phyloP scores from a whole-genome alignment of 1,284 basidiomycete genomes.

The Coniferiporia weirii region DNA sequence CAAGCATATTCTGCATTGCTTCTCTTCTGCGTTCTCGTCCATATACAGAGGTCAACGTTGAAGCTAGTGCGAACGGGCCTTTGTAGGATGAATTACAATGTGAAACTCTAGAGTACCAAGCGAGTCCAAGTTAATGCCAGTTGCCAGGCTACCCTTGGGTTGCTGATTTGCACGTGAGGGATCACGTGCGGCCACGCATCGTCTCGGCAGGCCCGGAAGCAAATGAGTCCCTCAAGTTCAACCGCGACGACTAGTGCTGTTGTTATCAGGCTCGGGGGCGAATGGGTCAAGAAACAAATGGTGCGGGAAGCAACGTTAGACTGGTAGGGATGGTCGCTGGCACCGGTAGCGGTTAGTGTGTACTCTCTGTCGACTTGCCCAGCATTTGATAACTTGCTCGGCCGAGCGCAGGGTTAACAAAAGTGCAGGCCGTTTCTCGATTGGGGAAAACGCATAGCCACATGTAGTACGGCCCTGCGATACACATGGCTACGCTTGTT shows the following conservation, averaged over 20 bases:
- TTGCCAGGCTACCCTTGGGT: too few relatives aligned
- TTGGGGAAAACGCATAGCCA: not conserved
- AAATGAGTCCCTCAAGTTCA: too few relatives aligned
- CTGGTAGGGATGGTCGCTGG: conserved; percentile 57
- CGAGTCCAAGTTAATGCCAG: too few relatives aligned
- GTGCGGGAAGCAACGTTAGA: conserved; percentile 37
- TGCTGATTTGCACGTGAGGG: too few relatives aligned
- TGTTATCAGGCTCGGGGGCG: not conserved
- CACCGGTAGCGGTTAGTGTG: conserved; percentile 50
- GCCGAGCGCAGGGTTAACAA: conserved; percentile 45
- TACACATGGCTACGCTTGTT: conserved; percentile 1
- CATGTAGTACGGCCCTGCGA: not conserved
- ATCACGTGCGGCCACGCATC: too few relatives aligned
- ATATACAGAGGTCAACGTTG: not conserved
- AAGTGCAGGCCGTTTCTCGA: conserved; percentile 32
- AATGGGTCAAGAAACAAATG: conserved; percentile 5
- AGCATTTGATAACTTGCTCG: not conserved
- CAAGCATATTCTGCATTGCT: conserved; percentile 73
- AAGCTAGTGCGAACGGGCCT: not conserved
- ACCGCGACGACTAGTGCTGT: too few relatives aligned
- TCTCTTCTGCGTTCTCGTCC: conserved; percentile 30
- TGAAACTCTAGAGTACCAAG: not conserved
- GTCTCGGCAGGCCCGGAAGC: too few relatives aligned
- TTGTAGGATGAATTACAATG: not conserved
- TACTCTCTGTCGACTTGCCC: not conserved